Evolutionary conservation across 495 filamentous ascomycete genomes (phyloP).

Genomic region (Tuber brumale): DNA sequence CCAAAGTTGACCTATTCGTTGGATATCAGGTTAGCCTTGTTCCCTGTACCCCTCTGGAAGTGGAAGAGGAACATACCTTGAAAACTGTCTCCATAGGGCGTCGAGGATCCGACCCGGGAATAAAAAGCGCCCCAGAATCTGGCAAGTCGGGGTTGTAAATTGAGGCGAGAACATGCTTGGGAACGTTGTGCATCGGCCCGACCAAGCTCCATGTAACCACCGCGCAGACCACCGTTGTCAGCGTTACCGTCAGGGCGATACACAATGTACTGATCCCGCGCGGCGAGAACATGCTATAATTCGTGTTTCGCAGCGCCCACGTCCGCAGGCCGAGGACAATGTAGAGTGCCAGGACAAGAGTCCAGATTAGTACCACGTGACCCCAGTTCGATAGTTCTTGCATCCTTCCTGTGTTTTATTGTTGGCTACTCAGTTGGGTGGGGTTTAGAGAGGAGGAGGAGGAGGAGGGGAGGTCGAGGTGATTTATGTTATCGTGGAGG

Average conservation of each 20-base stretch:
- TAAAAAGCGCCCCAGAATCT: neutral
- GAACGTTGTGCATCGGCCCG: neutral
- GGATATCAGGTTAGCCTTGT: neutral
- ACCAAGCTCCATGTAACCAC: neutral
- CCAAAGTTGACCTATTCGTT: neutral
- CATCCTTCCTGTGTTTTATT: neutral
- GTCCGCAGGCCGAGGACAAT: neutral
- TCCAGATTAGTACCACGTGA: neutral
- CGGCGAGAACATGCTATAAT: neutral
- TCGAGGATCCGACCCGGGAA: neutral
- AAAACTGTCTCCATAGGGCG: neutral
- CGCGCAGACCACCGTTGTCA: neutral
- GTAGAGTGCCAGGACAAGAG: neutral
- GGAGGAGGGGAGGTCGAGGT: neutral
- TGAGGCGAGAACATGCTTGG: neutral
- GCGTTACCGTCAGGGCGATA: neutral
- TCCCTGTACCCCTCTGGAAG: neutral
- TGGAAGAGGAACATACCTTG: conserved; percentile 1
- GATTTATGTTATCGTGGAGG: neutral
- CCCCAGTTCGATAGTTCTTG: neutral
- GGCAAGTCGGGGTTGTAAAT: neutral
- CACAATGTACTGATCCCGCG: neutral
- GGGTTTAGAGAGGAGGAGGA: neutral
- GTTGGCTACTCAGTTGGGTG: neutral
- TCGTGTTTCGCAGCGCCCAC: neutral